Evolutionary conservation across 352 stramenopile species (phyloP).

Genomic region (Salisapilia sapeloensis): DNA sequence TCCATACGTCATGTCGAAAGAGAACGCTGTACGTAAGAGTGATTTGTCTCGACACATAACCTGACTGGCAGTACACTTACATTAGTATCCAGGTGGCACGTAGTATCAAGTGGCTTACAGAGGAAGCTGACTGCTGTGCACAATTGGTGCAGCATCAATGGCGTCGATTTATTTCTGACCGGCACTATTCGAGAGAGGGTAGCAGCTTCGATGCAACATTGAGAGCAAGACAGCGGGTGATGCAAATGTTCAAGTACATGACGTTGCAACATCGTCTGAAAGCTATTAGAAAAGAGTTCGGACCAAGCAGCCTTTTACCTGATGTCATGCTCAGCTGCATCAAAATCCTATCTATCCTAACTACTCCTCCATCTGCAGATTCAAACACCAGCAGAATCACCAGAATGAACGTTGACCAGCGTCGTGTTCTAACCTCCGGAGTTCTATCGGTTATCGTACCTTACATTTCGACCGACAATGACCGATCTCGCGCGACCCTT

Average conservation of each 20-base stretch:
- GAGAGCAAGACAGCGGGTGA: conserved; percentile 32
- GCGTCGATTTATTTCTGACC: conserved; percentile 41
- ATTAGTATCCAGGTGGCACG: conserved; percentile 10
- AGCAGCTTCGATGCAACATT: conserved; percentile 28
- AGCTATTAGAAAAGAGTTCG: conserved; percentile 26
- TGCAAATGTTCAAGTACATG: conserved; percentile 58
- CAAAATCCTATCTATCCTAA: conserved; percentile 33
- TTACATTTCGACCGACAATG: conserved; percentile 11
- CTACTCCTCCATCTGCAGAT: conserved; percentile 8
- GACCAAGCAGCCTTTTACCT: conserved; percentile 13
- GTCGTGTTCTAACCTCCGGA: conserved; percentile 26
- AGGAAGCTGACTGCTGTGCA: conserved; percentile 42
- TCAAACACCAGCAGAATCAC: conserved; percentile 8
- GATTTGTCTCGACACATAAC: not conserved
- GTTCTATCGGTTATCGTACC: conserved; percentile 29
- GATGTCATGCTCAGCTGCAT: conserved; percentile 37
- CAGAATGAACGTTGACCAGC: conserved; percentile 22
- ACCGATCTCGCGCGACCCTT: conserved; percentile 6
- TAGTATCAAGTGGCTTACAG: conserved; percentile 26
- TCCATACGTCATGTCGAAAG: conserved; percentile 23
- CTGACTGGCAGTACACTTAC: not conserved
- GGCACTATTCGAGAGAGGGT: conserved; percentile 11
- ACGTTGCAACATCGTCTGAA: conserved; percentile 57
- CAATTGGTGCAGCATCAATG: conserved; percentile 65
- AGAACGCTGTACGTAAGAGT: conserved; percentile 24